Base-by-base conservation (phyloP, 2,329 filamentous ascomycete species). In the Thermochaetoides dissita region DNA sequence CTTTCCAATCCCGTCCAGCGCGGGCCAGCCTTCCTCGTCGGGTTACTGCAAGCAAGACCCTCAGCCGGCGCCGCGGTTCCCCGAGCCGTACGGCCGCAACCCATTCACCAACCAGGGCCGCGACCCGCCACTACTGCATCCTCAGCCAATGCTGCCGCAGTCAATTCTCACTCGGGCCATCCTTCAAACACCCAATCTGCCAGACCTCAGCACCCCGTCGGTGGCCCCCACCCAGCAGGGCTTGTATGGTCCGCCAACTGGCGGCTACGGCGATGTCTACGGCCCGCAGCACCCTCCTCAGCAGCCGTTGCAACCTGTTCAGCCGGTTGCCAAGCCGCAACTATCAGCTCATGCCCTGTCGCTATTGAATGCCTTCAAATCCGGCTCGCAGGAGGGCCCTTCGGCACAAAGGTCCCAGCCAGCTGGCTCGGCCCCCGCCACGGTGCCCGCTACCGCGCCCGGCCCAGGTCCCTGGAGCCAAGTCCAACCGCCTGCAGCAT, bases 131-230 rank as follows among this genome's bases (percentile, higher is more conserved):
- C 42, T 57, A 49, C 28, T 64, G 8, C 63, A 66, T 41, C 69
- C 69, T 1, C 71, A 74, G 41, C 68, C 71, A 8, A 55, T 72
- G 8, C 72, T 72, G 29, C 72, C 71, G 6, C 70, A 68, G 46
- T 65, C 66, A 6, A 59, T 72, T 42, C 68, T 74, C 36, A 64
- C 66, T n/a, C 54, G 61, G 34, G 58, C 56, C n/a, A 55, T 62
- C 36, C 50, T 59, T 9, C 57, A 58, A 8, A 59, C 63, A 6
- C 62, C 58, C 28, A 61, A 54, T 46, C 56, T 50, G 37, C 54
- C 50, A 37, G 58, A 55, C n/a, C n/a, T n/a, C n/a, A n/a, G n/a
- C n/a, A n/a, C n/a, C n/a, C n/a, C n/a, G n/a, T n/a, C n/a, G n/a
- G n/a, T n/a, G n/a, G n/a, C n/a, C n/a, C n/a, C n/a, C n/a, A n/a